These are phyloP conservation scores for Coemansia sp. DNA, from an alignment of 192 early-diverging fungal genomes.

Conservation along the genomic window DNA sequence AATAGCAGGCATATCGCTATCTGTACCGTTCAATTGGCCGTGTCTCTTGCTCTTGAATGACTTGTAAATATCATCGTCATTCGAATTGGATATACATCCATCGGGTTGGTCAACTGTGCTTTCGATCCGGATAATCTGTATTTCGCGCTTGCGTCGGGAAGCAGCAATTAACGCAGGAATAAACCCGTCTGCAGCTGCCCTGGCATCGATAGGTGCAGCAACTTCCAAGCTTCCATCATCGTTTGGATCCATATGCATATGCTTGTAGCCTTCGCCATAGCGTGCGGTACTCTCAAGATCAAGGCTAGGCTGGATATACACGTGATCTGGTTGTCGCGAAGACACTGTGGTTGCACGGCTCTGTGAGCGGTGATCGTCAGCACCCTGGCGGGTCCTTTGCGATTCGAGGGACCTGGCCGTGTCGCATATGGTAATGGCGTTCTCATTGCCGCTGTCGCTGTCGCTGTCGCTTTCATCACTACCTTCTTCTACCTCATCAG, in stretches of 20 bases:
- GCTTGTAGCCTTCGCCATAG: slow-evolving; percentile 49
- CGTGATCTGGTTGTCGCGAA: slow-evolving; percentile 14
- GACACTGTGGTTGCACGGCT: slow-evolving; percentile 18
- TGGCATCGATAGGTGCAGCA: slow-evolving; percentile 14
- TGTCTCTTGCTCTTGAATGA: not conserved
- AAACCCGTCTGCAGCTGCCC: slow-evolving; percentile 22
- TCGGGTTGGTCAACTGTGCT: slow-evolving; percentile 35
- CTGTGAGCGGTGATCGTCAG: slow-evolving; percentile 12
- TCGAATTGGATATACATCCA: slow-evolving; percentile 25
- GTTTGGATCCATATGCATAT: slow-evolving; percentile 39
- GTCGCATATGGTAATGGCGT: not conserved
- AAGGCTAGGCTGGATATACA: slow-evolving; percentile 41
- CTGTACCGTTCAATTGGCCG: not conserved
- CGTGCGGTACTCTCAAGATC: slow-evolving; percentile 40
- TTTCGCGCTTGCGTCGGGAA: slow-evolving; percentile 47
- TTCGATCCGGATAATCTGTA: slow-evolving; percentile 48
- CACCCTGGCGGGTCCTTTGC: not conserved
- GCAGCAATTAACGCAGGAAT: slow-evolving; percentile 48
- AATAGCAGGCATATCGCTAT: not conserved
- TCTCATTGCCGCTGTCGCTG: slow-evolving; percentile 1
- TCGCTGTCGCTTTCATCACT: slow-evolving; percentile 13
- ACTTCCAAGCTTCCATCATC: slow-evolving; percentile 46
- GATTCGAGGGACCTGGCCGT: not conserved
- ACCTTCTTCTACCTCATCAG: slow-evolving; percentile 13
- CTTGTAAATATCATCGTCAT: slow-evolving; percentile 2